Base-by-base conservation (phyloP, 2,329 filamentous ascomycete species). In the Neonectria sp. region DNA sequence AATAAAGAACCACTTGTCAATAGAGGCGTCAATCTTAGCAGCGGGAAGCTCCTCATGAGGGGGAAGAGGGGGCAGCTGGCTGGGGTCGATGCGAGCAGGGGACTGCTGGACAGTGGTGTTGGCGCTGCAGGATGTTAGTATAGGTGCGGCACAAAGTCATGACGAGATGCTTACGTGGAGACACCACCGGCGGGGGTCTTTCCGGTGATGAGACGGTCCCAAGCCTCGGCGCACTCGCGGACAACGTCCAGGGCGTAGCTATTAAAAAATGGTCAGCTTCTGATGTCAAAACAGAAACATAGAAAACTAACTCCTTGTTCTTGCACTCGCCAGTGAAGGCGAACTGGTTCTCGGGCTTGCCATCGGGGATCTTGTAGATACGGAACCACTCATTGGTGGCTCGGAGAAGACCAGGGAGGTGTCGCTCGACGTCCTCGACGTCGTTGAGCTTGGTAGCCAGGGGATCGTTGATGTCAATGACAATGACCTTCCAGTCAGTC, bases 1-100 rank as follows among this genome's bases (percentile, higher is more conserved):
- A 85, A 99, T 99, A 91, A 98, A 99, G 93, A 99, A 99, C 96
- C 96, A 99, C 91, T 99, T 99, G 91, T 99, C 96, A 81, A 98
- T 97, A 84, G 92, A 97, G 81, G 91, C 89, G 81, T 99, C 96
- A 77, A 99, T 97, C 79, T 95, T 95, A 73, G 92, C 95, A 68
- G 96, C 91, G 63, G 89, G 82, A 66, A 97, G 87, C 79, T 97
- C 92, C 90, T 98, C 89, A 85, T 93, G 87, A 71, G 89, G 80
- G 68, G 95, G 94, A 75, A 99, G 91, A 79, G 90, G 91, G 71
- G 92, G 90, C 71, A 97, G 88, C 84, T 93, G 88, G 79, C 88
- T 86, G 72, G 89, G 83, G 71, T 90, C 86, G 78, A 93, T 88
- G 77, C 92, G 92, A 85, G 91, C 90, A 75, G 89, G 83, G 69